phyloP scores from a whole-genome alignment of 106 monocot species.

The Platanthera zijinensis region DNA sequence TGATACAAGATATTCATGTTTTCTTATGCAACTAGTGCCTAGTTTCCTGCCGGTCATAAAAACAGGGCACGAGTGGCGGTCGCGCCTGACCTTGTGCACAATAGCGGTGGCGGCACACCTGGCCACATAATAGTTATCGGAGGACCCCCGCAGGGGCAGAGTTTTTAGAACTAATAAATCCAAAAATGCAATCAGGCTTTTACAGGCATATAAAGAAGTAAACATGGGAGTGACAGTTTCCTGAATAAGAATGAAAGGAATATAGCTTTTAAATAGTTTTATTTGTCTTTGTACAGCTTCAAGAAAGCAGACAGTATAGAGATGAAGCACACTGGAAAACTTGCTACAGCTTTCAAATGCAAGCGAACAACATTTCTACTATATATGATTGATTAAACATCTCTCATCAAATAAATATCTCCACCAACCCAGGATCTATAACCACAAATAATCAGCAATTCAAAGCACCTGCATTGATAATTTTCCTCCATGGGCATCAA shows the following conservation, averaged over 20 bases:
- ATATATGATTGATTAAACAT: background rate
- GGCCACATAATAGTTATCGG: too few species aligned
- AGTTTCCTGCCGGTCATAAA: too few species aligned
- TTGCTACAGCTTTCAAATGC: background rate
- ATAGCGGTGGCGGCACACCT: too few species aligned
- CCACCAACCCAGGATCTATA: background rate
- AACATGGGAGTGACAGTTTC: background rate
- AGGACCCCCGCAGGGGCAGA: too few species aligned
- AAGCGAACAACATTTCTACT: background rate
- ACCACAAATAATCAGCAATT: background rate
- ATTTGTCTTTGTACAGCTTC: slow-evolving; percentile 3
- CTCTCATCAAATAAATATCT: background rate
- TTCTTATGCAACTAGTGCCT: too few species aligned
- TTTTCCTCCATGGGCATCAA: background rate
- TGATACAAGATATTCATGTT: too few species aligned
- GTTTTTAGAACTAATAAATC: background rate
- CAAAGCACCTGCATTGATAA: background rate
- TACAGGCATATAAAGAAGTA: background rate
- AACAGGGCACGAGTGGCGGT: too few species aligned
- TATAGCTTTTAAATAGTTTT: slow-evolving; percentile 4
- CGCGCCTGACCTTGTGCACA: too few species aligned
- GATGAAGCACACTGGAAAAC: background rate
- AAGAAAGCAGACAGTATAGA: slow-evolving; percentile 11
- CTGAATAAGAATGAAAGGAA: slow-evolving; percentile 3
- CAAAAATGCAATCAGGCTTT: background rate